Base-by-base conservation (phyloP, 2,329 filamentous ascomycete genomes). In the Ophiostoma quercus region DNA sequence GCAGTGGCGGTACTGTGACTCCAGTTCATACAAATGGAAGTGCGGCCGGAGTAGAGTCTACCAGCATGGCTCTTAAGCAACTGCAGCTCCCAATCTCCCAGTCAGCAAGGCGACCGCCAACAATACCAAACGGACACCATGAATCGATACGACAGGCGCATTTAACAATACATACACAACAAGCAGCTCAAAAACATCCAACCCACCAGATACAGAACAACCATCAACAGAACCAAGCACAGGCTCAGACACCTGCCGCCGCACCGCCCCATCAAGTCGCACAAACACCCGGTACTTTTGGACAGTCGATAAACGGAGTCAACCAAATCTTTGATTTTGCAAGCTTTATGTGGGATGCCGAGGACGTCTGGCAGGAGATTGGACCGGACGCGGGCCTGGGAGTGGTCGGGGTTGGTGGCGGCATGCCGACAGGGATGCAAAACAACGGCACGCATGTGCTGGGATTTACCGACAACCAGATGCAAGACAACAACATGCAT, bases 311-410 rank as follows among this genome's bases (percentile, higher is more conserved):
- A 2, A 63, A 70, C 39, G 77, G 78, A 5, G 79, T 81, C 63
- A 79, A 80, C 57, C 78, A 83, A 72, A 76, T 81, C 22, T 83
- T 82, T 71, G 81, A 82, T 75, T 82, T 82, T 72, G 80, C 81
- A 41, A 82, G 79, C 73, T 83, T 83, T 75, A 81, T 83, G 79
- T 83, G 81, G 82, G 79, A 83, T 69, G 76, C 77, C 2, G 76
- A 75, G 3, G 76, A 79, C 66, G 75, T 77, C 65, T 79, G 77
- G 79, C 77, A 77, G 70, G 76, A 79, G 54, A 72, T 76, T 22
- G 25, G 37, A 0, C 67, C 60, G 1, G 57, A 70, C 4, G 62
- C 69, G 11, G 67, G 67, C 19, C 67, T 68, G 19, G 62, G 63
- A 32, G 57, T 62, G 5, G 25, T 62, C 9, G 68, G 63, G 6